Base-by-base conservation (phyloP, 768 basidiomycete species). In the Austroboletus eburneus region DNA sequence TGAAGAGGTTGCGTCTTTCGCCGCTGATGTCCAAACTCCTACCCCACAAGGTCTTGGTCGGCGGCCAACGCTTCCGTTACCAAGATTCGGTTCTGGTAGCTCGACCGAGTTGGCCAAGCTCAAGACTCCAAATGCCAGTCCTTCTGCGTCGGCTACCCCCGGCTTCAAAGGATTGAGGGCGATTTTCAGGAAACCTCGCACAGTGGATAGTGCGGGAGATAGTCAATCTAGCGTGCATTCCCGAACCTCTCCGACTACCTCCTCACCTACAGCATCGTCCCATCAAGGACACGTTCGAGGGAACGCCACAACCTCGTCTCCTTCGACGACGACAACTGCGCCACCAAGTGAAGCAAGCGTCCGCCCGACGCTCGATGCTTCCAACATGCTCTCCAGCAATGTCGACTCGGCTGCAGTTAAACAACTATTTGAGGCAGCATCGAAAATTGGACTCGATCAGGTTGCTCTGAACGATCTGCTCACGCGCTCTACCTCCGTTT, bases 161-260 rank as follows among this genome's bases (percentile, higher is more conserved):
- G 83, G 87, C 18, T 58, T 91, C 21, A 87, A 80, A 63, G 83
- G 87, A 13, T 83, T 91, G 64, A 89, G 91, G 78, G 79, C 87
- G 23, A 80, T 85, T 24, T 87, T 91, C 62, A 76, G 86, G 30
- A 70, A 56, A 47, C 60, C 66, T 30, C 67, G 68, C 37, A 52
- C 62, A 20, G 22, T 50, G 34, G 65, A 69, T 40, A 50, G 50
- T 20, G 9, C 48, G 21, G 62, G 54, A 29, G 58, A 64, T 53
- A 56, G 67, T 29, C 56, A 56, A 40, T 69, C 64, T 7, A 68
- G 64, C 35, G 45, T 57, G 37, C 55, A 63, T 50, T 63, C 61
- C 27, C 52, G 57, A 45, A 57, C 56, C 18, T 61, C 68, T 27
- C 67, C 65, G 21, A 62, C 66, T 22, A 63, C 70, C 16, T 61